Evolutionary conservation across 805 yeast species (phyloP).

Genomic region (Ogataea glucozyma): DNA sequence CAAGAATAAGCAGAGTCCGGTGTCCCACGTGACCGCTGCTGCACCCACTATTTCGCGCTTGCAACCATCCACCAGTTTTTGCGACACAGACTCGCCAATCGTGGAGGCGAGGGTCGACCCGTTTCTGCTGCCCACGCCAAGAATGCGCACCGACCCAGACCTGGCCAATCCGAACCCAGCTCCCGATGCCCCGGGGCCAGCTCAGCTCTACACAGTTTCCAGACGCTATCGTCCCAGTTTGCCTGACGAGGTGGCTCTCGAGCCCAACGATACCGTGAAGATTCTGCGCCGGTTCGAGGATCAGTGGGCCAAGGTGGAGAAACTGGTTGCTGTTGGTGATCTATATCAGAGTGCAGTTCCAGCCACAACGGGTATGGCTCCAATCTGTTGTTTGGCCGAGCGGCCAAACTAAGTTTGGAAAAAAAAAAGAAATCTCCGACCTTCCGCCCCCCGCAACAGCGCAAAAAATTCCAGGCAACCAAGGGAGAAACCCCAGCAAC

Average conservation of each 20-base stretch:
- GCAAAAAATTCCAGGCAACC: too few relatives aligned
- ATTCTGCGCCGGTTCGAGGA: slow-evolving; percentile 3
- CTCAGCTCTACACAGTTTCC: background rate
- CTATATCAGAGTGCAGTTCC: background rate
- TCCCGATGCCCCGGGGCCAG: background rate
- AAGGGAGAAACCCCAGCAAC: too few relatives aligned
- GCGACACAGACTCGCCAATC: slow-evolving; percentile 4
- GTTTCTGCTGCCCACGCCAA: slow-evolving; percentile 7
- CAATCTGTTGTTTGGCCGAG: slow-evolving; percentile 8
- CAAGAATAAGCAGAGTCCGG: background rate
- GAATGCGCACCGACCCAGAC: background rate
- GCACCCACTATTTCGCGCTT: slow-evolving; percentile 6
- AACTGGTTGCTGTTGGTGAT: background rate
- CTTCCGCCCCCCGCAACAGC: too few relatives aligned
- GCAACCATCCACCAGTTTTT: slow-evolving; percentile 5
- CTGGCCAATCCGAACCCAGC: background rate
- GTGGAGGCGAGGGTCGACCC: background rate
- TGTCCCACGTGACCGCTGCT: background rate
- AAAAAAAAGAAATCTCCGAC: too few relatives aligned
- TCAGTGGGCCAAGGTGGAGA: slow-evolving; percentile 9
- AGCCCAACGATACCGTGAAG: slow-evolving; percentile 1
- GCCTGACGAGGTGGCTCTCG: slow-evolving; percentile 4
- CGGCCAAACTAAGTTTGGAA: too few relatives aligned
- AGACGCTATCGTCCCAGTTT: slow-evolving; percentile 3
- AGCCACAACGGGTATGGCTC: slow-evolving; percentile 1